Evolutionary conservation across 2,329 filamentous ascomycete species (phyloP).

Genomic region (Cladophialophora psammophila): DNA sequence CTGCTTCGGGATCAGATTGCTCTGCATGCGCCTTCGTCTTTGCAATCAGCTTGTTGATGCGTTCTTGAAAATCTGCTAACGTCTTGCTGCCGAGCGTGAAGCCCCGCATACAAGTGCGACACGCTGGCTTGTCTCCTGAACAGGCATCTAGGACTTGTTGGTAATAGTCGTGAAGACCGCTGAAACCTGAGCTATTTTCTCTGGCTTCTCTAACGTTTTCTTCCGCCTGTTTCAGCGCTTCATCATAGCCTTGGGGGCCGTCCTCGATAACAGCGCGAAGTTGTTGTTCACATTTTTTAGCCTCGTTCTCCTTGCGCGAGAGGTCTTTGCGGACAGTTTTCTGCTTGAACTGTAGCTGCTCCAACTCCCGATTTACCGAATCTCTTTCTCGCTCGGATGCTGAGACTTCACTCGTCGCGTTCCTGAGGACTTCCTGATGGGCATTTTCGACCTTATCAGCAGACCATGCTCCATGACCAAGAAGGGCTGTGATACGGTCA

Average conservation of each 20-base stretch:
- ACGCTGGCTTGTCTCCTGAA: constrained; percentile 68
- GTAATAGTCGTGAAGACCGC: constrained; percentile 75
- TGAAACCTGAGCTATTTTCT: constrained; percentile 72
- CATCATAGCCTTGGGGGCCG: constrained; percentile 59
- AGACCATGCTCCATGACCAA: constrained; percentile 72
- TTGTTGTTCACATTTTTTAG: constrained; percentile 66
- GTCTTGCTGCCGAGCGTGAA: constrained; percentile 68
- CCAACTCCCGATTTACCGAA: constrained; percentile 72
- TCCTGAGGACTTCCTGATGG: constrained; percentile 67
- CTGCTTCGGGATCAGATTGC: constrained; percentile 64
- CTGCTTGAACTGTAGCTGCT: constrained; percentile 77
- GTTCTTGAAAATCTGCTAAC: constrained; percentile 69
- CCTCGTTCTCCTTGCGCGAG: constrained; percentile 69
- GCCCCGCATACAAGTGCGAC: constrained; percentile 75
- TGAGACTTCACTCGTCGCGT: constrained; percentile 60
- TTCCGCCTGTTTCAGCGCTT: constrained; percentile 61
- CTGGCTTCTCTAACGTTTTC: constrained; percentile 59
- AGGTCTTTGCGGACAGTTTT: constrained; percentile 70
- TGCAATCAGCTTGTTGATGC: constrained; percentile 65
- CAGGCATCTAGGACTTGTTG: constrained; percentile 66
- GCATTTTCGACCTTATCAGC: constrained; percentile 72
- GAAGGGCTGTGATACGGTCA: constrained; percentile 69
- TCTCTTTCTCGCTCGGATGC: constrained; percentile 74
- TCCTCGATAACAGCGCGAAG: constrained; percentile 66
- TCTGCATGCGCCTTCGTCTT: constrained; percentile 61